Evolutionary conservation across 371 early-diverging fungal species (phyloP).

Genomic region (Hamiltosporidium magnivora): DNA sequence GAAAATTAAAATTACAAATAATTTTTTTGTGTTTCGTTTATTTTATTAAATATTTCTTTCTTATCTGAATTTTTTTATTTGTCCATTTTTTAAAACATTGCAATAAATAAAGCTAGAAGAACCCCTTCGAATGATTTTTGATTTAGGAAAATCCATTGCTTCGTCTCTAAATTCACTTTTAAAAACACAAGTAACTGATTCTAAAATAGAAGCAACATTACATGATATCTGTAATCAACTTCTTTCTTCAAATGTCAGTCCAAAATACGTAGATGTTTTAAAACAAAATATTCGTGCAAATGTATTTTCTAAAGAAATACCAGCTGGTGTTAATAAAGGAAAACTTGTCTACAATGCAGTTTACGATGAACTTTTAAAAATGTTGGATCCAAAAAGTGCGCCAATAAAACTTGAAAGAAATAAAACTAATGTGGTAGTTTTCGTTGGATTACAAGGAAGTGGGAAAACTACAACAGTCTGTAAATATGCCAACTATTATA

Average conservation of each 20-base stretch:
- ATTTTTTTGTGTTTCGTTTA: too few relatives aligned
- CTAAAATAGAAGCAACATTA: constrained; percentile 8
- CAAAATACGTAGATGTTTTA: constrained; percentile 30
- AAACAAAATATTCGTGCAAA: constrained; percentile 25
- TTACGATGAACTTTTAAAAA: constrained; percentile 74
- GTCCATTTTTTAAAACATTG: too few relatives aligned
- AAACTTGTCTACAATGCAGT: constrained; percentile 62
- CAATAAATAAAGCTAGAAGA: too few relatives aligned
- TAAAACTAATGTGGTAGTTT: constrained; percentile 76
- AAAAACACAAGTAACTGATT: constrained; percentile 16
- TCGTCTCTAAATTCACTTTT: constrained; percentile 20
- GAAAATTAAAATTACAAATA: too few relatives aligned
- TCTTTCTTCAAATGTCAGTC: constrained; percentile 48
- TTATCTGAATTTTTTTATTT: too few relatives aligned
- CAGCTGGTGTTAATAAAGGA: constrained; percentile 10
- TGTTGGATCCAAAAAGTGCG: constrained; percentile 80
- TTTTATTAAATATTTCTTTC: too few relatives aligned
- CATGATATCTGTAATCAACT: constrained; percentile 48
- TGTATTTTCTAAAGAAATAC: constrained; percentile 15
- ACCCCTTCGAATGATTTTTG: constrained; percentile 27
- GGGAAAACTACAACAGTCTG: constrained; percentile 98
- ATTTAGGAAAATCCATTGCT: constrained; percentile 39
- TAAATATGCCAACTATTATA: constrained; percentile 85
- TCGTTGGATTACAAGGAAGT: constrained; percentile 95
- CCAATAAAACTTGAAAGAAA: constrained; percentile 73